Conservation (phyloP, 2,329 filamentous ascomycete genomes). For the Trichoderma sp. region DNA sequence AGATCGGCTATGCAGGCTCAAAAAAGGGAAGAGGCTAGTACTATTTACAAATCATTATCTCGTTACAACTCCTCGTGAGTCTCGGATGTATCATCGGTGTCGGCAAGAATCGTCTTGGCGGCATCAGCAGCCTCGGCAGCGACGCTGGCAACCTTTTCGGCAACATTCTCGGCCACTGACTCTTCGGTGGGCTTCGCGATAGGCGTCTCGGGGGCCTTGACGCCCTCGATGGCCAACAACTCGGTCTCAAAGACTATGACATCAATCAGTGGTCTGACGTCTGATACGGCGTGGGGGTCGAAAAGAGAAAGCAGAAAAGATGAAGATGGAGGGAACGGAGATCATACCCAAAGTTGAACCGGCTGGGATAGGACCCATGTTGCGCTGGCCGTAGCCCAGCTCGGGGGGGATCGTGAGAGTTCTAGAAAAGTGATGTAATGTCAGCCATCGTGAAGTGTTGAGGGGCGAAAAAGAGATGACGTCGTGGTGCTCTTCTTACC, state of each 20-base stretch:
- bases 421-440: constrained; percentile 45
- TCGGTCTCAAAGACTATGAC: constrained; percentile 84
- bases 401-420: constrained; percentile 88
- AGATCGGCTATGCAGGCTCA: constrained; percentile 25
- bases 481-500: constrained; percentile 44
- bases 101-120: constrained; percentile 56
- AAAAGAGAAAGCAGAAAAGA: constrained; percentile 33
- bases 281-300: constrained; percentile 26
- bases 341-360: constrained; percentile 73
- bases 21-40: constrained; percentile 18
- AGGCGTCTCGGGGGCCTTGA: constrained; percentile 45
- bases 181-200: constrained; percentile 23
- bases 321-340: constrained; percentile 11
- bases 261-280: constrained; percentile 27
- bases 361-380: constrained; percentile 80
- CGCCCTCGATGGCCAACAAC: constrained; percentile 80
- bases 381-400: constrained; percentile 77
- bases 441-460: not conserved
- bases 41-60: constrained; percentile 27
- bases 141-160: constrained; percentile 34
- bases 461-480: not conserved
- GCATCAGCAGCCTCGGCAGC: constrained; percentile 38
- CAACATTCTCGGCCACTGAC: constrained; percentile 32
- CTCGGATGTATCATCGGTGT: constrained; percentile 56
- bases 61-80: constrained; percentile 64